Evolutionary conservation across 805 yeast genomes (phyloP).

Genomic region (Sugiyamaella qingdaonensis): DNA sequence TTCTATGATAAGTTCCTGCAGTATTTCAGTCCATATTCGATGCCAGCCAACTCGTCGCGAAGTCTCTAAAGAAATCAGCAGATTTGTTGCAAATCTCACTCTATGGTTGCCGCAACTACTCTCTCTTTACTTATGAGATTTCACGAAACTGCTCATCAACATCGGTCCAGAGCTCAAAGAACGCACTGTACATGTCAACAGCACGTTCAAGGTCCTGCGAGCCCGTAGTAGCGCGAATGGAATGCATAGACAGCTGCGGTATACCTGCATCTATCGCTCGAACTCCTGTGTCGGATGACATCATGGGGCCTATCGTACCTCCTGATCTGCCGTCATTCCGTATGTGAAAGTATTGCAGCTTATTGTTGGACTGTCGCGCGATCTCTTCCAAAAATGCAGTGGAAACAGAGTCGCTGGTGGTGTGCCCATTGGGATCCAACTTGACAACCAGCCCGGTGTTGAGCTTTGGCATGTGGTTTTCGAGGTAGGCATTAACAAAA

Average conservation of each 20-base stretch:
- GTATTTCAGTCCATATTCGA: too few species aligned
- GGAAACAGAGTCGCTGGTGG: conserved; percentile 80
- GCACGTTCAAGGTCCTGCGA: conserved; percentile 70
- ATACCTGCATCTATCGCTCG: conserved; percentile 67
- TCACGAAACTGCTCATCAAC: conserved; percentile 29
- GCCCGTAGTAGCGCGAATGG: conserved; percentile 78
- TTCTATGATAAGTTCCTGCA: too few species aligned
- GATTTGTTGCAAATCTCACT: too few species aligned
- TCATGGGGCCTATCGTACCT: conserved; percentile 74
- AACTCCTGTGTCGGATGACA: conserved; percentile 38
- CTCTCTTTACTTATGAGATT: background rate
- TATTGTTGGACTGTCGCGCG: conserved; percentile 58
- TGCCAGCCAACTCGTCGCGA: too few species aligned
- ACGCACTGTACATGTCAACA: conserved; percentile 62
- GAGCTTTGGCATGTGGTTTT: conserved; percentile 71
- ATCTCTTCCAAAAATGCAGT: conserved; percentile 62
- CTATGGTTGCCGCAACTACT: too few species aligned
- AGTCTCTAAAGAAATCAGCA: too few species aligned
- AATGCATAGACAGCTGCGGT: conserved; percentile 82
- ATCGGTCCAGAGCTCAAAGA: conserved; percentile 60
- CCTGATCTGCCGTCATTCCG: conserved; percentile 81
- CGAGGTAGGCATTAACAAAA: conserved; percentile 57
- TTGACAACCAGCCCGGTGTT: conserved; percentile 69
- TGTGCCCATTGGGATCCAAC: conserved; percentile 70
- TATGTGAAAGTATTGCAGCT: conserved; percentile 74